Evolutionary conservation across 106 monocot species (phyloP).

Genomic region (Agapanthus africanus): DNA sequence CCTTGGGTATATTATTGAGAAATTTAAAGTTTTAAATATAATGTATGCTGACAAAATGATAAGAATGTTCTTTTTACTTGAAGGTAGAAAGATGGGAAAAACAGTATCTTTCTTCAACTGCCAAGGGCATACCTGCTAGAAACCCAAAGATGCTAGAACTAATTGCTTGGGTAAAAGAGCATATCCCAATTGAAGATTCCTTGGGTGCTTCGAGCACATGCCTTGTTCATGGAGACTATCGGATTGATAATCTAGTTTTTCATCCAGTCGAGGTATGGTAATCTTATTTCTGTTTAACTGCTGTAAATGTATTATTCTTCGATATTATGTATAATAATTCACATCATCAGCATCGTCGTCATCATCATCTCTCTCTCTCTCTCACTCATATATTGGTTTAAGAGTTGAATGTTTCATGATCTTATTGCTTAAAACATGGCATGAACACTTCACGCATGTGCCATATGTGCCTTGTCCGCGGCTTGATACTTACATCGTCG

Average conservation of each 20-base stretch:
- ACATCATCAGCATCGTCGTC: not conserved
- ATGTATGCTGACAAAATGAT: too few relatives aligned
- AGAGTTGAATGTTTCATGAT: too few relatives aligned
- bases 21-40: too few relatives aligned
- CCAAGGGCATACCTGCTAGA: slow-evolving; percentile 60
- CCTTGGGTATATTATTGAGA: too few relatives aligned
- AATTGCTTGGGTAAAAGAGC: slow-evolving; percentile 69
- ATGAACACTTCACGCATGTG: too few relatives aligned
- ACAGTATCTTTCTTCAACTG: slow-evolving; percentile 92
- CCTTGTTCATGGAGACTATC: slow-evolving; percentile 96
- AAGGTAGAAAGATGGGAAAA: slow-evolving; percentile 78
- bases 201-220: slow-evolving; percentile 43
- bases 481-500: too few relatives aligned
- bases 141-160: slow-evolving; percentile 82
- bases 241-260: slow-evolving; percentile 91
- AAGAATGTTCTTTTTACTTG: too few relatives aligned
- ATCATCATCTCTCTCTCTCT: too few relatives aligned
- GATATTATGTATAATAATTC: not conserved
- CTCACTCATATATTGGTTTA: too few relatives aligned
- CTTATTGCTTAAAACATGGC: too few relatives aligned
- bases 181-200: slow-evolving; percentile 79
- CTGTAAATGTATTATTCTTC: not conserved
- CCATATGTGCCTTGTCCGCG: too few relatives aligned
- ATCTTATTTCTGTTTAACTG: not conserved
- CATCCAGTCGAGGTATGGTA: slow-evolving; percentile 51